Evolutionary conservation across 2,329 filamentous ascomycete genomes (phyloP).

Genomic region (Albifimbria verrucaria): DNA sequence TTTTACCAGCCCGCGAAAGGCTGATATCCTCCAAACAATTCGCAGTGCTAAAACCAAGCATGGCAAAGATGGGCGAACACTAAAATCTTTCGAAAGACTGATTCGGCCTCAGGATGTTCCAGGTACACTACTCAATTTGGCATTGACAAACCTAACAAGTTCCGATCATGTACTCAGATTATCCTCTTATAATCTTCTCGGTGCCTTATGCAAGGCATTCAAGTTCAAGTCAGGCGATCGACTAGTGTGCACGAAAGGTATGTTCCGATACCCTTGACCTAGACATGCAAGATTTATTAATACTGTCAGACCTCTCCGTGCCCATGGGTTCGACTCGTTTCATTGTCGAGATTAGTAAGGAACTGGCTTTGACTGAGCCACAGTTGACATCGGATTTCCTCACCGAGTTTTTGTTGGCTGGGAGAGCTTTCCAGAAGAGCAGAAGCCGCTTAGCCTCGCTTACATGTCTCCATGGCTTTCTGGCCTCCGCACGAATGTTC

Average conservation of each 20-base stretch:
- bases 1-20: constrained; percentile 64
- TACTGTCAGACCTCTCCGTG: constrained; percentile 53
- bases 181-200: constrained; percentile 65
- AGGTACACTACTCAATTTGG: constrained; percentile 65
- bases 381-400: constrained; percentile 67
- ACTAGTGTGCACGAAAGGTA: constrained; percentile 61
- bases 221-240: constrained; percentile 61
- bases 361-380: constrained; percentile 60
- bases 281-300: constrained; percentile 2
- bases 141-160: constrained; percentile 64
- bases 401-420: constrained; percentile 73
- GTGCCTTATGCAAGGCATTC: constrained; percentile 64
- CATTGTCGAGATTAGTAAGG: constrained; percentile 62
- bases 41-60: constrained; percentile 61
- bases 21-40: constrained; percentile 61
- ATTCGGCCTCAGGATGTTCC: constrained; percentile 69
- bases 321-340: constrained; percentile 62
- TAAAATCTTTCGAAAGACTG: constrained; percentile 61
- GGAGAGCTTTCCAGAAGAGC: constrained; percentile 66
- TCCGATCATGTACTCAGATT: constrained; percentile 57
- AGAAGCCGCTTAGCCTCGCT: constrained; percentile 62
- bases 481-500: constrained; percentile 56
- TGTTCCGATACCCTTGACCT: constrained; percentile 14
- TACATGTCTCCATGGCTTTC: constrained; percentile 70
- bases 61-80: constrained; percentile 57